Conservation (phyloP, 495 filamentous ascomycete species). For the Cercophora samala region DNA sequence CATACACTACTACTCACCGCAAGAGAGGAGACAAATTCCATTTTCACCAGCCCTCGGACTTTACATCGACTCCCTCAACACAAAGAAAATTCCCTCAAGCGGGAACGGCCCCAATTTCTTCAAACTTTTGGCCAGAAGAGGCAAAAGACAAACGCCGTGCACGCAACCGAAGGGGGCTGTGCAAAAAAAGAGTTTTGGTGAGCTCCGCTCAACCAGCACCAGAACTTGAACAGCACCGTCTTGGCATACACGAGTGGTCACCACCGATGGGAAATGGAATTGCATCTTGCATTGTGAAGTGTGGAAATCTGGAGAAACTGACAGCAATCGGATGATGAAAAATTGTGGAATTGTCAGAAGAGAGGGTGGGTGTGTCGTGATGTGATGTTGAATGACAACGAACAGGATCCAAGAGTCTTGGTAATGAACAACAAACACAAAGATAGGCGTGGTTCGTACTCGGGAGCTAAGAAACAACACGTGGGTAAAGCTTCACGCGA, state of each 20-base stretch:
- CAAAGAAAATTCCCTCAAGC: constrained; percentile 3
- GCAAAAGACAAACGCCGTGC: neutral
- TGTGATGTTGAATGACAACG: neutral
- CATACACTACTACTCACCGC: neutral
- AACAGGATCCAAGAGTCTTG: neutral
- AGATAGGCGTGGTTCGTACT: neutral
- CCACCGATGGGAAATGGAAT: neutral
- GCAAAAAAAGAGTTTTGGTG: neutral
- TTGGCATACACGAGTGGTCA: neutral
- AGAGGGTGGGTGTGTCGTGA: neutral
- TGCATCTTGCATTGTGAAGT: neutral
- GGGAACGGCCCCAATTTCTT: neutral
- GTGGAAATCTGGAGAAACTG: constrained; percentile 2
- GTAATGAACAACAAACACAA: neutral
- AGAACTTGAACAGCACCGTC: neutral
- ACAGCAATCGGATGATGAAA: neutral
- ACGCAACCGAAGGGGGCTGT: neutral
- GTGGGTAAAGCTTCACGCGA: too few species aligned
- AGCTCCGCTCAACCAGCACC: neutral
- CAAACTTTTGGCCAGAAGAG: neutral
- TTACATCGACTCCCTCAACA: too few species aligned
- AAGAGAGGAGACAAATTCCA: neutral
- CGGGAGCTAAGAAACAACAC: neutral
- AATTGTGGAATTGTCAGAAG: neutral
- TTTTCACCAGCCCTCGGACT: constrained; percentile 1